Evolutionary conservation across 2,329 filamentous ascomycete species (phyloP).

Genomic region (Lachnellula occidentalis): DNA sequence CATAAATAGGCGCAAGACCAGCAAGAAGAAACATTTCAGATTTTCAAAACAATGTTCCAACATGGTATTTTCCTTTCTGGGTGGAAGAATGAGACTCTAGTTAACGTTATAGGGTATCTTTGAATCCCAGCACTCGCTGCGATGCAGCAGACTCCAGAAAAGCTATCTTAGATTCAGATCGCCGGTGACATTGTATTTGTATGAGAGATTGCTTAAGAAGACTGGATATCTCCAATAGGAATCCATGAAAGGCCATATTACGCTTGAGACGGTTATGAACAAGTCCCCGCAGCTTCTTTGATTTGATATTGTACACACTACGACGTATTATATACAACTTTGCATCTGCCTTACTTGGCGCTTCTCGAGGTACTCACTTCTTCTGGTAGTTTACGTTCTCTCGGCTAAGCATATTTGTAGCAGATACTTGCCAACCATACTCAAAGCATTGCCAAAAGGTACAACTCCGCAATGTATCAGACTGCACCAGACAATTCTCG

Average conservation of each 20-base stretch:
- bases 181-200: not conserved
- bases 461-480: slow-evolving; percentile 34
- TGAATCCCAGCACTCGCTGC: slow-evolving; percentile 10
- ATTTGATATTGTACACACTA: slow-evolving; percentile 48
- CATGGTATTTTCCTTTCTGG: slow-evolving; percentile 9
- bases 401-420: slow-evolving; percentile 28
- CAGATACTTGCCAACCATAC: slow-evolving; percentile 46
- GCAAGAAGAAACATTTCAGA: slow-evolving; percentile 21
- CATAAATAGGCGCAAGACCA: slow-evolving; percentile 15
- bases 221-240: not conserved
- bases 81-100: slow-evolving; percentile 13
- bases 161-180: slow-evolving; percentile 10
- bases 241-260: slow-evolving; percentile 11
- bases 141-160: slow-evolving; percentile 3
- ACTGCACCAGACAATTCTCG: slow-evolving; percentile 35
- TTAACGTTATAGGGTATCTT: slow-evolving; percentile 11
- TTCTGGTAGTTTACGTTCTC: slow-evolving; percentile 14
- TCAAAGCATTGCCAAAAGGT: slow-evolving; percentile 37
- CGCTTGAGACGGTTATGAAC: slow-evolving; percentile 6
- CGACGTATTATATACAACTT: slow-evolving; percentile 31
- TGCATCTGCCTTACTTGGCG: slow-evolving; percentile 51
- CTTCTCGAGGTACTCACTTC: slow-evolving; percentile 44
- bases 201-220: not conserved
- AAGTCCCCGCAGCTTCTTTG: not conserved
- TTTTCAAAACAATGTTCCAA: slow-evolving; percentile 18